Conservation (phyloP, 2,329 filamentous ascomycete species). For the Pseudogymnoascus pannorum region DNA sequence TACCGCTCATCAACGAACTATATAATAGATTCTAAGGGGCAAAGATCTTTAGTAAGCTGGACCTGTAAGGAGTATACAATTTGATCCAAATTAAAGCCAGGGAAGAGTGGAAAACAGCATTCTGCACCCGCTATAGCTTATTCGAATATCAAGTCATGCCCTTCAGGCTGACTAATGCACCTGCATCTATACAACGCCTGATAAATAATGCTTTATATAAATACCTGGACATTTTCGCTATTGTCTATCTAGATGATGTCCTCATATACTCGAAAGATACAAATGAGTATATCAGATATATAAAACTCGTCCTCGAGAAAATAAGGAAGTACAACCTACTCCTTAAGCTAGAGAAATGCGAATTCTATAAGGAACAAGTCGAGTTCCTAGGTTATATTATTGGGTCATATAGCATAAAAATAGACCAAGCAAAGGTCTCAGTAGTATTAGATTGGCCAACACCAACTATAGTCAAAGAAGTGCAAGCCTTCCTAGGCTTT, state of each 20-base stretch:
- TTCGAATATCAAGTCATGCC: no score
- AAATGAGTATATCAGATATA: conserved; percentile 15
- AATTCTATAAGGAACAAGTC: no score
- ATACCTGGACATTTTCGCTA: conserved; percentile 8
- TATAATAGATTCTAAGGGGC: no score
- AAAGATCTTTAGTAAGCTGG: no score
- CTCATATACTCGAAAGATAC: conserved; percentile 24
- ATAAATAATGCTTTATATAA: conserved; percentile 22
- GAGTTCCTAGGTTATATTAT: conserved; percentile 17
- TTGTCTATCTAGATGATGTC: conserved; percentile 28
- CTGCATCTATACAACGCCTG: conserved; percentile 23
- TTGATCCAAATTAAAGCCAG: conserved; percentile 28
- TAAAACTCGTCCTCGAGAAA: conserved; percentile 11
- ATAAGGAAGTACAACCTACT: no score
- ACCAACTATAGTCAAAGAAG: conserved; percentile 16
- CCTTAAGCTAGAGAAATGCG: no score
- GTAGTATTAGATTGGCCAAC: conserved; percentile 18
- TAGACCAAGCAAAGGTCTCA: conserved; percentile 15
- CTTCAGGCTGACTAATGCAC: no score
- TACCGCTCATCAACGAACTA: no score
- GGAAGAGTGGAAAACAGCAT: conserved; percentile 31
- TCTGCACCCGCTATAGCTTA: conserved; percentile 27
- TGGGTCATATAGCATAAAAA: conserved; percentile 11
- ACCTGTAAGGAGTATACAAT: no score
- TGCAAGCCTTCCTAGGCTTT: conserved; percentile 27